Evolutionary conservation across 2,329 filamentous ascomycete species (phyloP).

Genomic region (Sordariomycetes sp.): DNA sequence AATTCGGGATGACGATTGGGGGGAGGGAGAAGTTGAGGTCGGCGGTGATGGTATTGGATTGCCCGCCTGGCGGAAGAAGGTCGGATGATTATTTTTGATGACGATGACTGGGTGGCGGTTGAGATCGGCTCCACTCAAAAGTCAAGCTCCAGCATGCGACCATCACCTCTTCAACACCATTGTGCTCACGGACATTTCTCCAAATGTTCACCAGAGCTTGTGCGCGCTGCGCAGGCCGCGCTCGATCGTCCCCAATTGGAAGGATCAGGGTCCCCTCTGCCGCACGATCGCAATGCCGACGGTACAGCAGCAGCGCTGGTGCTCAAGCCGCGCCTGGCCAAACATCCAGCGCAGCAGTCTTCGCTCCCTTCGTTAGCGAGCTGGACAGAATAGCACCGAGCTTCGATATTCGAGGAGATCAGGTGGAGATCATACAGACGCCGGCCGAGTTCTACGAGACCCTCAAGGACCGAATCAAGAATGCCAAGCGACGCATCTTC

Average conservation of each 20-base stretch:
- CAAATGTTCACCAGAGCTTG: conserved; percentile 26
- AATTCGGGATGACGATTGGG: conserved; percentile 2
- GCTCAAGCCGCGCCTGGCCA: conserved; percentile 18
- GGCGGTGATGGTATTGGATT: background rate
- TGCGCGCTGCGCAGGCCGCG: conserved; percentile 18
- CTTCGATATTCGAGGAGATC: conserved; percentile 74
- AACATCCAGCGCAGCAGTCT: conserved; percentile 22
- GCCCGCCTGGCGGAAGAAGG: background rate
- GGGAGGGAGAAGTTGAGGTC: conserved; percentile 4
- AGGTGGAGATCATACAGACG: conserved; percentile 69
- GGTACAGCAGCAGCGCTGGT: conserved; percentile 12
- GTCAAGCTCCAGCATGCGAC: no score
- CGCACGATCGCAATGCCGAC: conserved; percentile 12
- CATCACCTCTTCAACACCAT: no score
- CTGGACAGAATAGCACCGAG: conserved; percentile 85
- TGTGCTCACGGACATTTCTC: no score
- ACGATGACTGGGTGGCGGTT: background rate
- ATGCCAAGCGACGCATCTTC: conserved; percentile 73
- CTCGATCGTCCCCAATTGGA: conserved; percentile 1
- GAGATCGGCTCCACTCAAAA: no score
- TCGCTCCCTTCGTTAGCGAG: conserved; percentile 55
- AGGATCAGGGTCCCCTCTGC: conserved; percentile 9
- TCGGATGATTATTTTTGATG: background rate
- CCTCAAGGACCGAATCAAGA: conserved; percentile 78
- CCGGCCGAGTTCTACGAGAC: conserved; percentile 88